Conservation (phyloP, 2,329 filamentous ascomycete species). For the Emmonsiellopsis sp. region DNA sequence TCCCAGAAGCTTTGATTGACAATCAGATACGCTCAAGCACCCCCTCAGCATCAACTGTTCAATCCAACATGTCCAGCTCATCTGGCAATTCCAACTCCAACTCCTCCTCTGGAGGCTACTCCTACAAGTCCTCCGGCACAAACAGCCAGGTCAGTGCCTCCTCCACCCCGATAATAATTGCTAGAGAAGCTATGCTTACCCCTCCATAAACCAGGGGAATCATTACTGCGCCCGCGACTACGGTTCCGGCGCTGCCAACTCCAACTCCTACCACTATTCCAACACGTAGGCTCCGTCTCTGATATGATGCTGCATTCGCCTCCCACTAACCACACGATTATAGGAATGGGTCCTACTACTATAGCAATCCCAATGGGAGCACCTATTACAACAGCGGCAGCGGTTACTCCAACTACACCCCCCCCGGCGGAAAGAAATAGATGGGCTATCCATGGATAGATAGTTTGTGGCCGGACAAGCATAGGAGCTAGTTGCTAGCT, state of each 20-base stretch:
- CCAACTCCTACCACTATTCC: constrained; percentile 54
- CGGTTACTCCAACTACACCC: constrained; percentile 52
- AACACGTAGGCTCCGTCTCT: constrained; percentile 41
- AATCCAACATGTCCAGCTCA: background rate
- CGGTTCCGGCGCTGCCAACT: constrained; percentile 44
- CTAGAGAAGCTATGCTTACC: background rate
- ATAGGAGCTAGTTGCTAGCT: no score
- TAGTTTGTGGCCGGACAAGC: no score
- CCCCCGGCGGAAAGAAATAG: constrained; percentile 36
- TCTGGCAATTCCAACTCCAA: constrained; percentile 3
- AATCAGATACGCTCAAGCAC: background rate
- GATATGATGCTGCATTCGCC: background rate
- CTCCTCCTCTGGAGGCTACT: constrained; percentile 22
- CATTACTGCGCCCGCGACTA: constrained; percentile 59
- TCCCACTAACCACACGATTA: background rate
- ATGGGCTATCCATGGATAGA: no score
- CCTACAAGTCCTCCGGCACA: constrained; percentile 42
- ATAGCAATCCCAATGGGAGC: constrained; percentile 58
- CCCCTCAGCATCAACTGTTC: background rate
- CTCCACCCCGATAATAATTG: background rate
- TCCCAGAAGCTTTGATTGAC: no score
- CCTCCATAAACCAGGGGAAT: constrained; percentile 45
- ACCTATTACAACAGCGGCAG: constrained; percentile 57
- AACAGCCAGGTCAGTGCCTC: constrained; percentile 48
- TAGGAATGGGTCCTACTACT: constrained; percentile 62